Conservation (phyloP, 2,329 filamentous ascomycete species). For the Hymenoscyphus salicellus region DNA sequence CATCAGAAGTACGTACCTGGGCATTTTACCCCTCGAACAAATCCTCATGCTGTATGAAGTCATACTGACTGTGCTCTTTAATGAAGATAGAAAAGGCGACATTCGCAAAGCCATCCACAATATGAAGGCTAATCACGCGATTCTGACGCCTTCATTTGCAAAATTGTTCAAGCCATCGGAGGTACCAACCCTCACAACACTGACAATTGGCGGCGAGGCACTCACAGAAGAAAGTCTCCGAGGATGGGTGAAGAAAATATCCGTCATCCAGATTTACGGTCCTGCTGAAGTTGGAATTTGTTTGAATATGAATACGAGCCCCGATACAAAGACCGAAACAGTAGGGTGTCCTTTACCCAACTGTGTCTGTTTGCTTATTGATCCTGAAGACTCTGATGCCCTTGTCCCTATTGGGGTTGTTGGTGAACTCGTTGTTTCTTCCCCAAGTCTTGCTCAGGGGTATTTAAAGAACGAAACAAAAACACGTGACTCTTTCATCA, state of each 20-base stretch:
- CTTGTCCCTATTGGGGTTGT: constrained; percentile 20
- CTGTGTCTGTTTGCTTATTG: constrained; percentile 16
- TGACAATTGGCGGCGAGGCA: constrained; percentile 88
- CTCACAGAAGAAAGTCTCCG: constrained; percentile 53
- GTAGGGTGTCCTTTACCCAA: neutral
- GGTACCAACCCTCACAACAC: constrained; percentile 65
- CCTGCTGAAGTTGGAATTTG: constrained; percentile 64
- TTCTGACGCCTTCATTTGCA: constrained; percentile 23
- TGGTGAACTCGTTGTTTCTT: constrained; percentile 26
- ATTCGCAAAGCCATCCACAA: constrained; percentile 15
- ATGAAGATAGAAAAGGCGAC: constrained; percentile 21
- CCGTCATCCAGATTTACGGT: constrained; percentile 58
- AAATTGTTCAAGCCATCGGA: constrained; percentile 84
- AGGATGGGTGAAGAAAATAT: constrained; percentile 37
- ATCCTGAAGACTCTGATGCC: constrained; percentile 13
- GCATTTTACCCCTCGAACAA: neutral
- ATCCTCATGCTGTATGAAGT: neutral
- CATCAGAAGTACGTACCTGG: constrained; percentile 14
- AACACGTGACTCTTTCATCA: constrained; percentile 16
- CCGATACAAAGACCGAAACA: neutral
- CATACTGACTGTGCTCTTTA: neutral
- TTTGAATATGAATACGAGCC: neutral
- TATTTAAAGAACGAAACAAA: constrained; percentile 26
- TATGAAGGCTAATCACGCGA: constrained; percentile 19
- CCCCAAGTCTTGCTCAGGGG: constrained; percentile 21